Percentiles rank a stretch among this genome's conserved stretches.
Evolutionary conservation across 306 rosid genomes (phyloP).

Genomic region (Urtica urens): DNA sequence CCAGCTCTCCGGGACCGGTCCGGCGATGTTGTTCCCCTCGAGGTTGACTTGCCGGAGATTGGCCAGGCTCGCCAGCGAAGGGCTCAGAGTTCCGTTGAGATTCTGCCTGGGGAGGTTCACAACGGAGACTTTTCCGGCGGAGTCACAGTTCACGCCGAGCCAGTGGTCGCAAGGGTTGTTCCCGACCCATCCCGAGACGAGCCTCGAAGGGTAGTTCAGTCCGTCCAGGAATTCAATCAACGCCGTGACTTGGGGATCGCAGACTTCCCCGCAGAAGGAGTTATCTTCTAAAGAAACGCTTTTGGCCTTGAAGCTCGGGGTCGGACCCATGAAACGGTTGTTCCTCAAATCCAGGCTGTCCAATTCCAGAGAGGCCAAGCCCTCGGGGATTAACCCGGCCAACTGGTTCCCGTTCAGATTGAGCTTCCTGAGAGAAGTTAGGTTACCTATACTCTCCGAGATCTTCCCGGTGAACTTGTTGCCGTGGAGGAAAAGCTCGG

Average conservation of each 20-base stretch:
- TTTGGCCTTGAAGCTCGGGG: conserved; percentile 51
- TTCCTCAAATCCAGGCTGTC: conserved; percentile 56
- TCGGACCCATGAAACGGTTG: conserved; percentile 76
- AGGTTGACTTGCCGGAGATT: conserved; percentile 50
- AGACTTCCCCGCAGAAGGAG: conserved; percentile 47
- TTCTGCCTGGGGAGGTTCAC: conserved; percentile 50
- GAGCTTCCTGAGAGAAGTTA: conserved; percentile 53
- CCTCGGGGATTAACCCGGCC: conserved; percentile 63
- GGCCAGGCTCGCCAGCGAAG: conserved; percentile 59
- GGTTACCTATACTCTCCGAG: conserved; percentile 55
- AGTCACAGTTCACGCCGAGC: conserved; percentile 60
- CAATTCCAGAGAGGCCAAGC: conserved; percentile 43
- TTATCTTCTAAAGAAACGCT: conserved; percentile 21
- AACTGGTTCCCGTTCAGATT: conserved; percentile 65
- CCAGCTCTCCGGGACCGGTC: conserved; percentile 64
- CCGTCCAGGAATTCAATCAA: conserved; percentile 54
- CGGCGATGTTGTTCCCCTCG: conserved; percentile 43
- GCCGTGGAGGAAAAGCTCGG: conserved; percentile 80
- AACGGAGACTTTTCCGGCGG: conserved; percentile 35
- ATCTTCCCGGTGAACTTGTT: conserved; percentile 60
- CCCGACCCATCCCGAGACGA: conserved; percentile 56
- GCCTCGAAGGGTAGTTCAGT: conserved; percentile 52
- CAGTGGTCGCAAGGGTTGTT: conserved; percentile 62
- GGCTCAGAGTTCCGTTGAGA: conserved; percentile 67
- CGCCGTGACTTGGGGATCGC: conserved; percentile 63